phyloP scores from a whole-genome alignment of 495 filamentous ascomycete genomes.

The Penicillium diatomitis region DNA sequence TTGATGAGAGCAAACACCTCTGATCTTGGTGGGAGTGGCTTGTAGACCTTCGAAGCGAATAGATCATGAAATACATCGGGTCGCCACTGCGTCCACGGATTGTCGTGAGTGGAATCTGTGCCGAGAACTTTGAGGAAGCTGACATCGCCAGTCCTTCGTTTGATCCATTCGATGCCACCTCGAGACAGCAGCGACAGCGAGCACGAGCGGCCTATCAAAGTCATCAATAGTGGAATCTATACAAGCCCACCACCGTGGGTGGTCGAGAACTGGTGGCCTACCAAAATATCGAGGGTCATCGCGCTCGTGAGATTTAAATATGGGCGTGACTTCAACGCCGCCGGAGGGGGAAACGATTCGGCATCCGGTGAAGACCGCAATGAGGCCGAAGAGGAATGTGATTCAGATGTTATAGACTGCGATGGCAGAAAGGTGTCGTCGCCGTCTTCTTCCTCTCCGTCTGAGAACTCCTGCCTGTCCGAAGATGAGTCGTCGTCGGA shows the following conservation, averaged over 20 bases:
- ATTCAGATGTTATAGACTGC: conserved; percentile 1
- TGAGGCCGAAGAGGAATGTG: conserved; percentile 7
- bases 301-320: conserved; percentile 57
- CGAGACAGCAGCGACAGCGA: conserved; percentile 92
- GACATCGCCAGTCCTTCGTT: conserved; percentile 81
- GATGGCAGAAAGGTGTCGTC: conserved; percentile 24
- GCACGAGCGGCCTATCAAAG: conserved; percentile 66
- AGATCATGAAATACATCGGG: conserved; percentile 86
- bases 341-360: conserved; percentile 26
- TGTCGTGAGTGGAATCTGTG: conserved; percentile 59
- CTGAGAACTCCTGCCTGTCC: conserved; percentile 24
- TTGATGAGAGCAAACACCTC: conserved; percentile 73
- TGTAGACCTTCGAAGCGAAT: conserved; percentile 72
- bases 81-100: conserved; percentile 84
- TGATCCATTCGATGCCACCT: conserved; percentile 95
- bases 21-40: conserved; percentile 64
- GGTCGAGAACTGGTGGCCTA: conserved; percentile 26
- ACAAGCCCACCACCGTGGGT: no score
- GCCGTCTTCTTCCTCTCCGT: conserved; percentile 52
- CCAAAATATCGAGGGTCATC: conserved; percentile 91
- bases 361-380: conserved; percentile 9
- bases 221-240: conserved; percentile 6
- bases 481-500: conserved; percentile 56
- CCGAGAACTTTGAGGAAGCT: conserved; percentile 83
- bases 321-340: conserved; percentile 39